Conservation (phyloP, 2,329 filamentous ascomycete species). For the Sclerotinia glacialis region DNA sequence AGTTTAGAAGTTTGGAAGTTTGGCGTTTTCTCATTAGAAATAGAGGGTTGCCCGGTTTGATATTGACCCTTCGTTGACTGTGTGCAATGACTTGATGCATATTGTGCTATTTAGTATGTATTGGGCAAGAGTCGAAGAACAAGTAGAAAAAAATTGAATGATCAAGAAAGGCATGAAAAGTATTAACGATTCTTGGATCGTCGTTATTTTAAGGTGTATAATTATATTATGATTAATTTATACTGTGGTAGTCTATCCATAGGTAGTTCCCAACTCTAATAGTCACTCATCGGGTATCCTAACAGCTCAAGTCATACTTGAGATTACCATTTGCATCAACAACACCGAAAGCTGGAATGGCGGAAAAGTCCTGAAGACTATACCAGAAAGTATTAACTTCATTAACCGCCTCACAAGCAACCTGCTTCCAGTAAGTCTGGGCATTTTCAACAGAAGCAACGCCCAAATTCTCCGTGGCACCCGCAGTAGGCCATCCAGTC, state of each 20-base stretch:
- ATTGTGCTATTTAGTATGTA: not conserved
- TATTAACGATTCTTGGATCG: not conserved
- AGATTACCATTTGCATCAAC: slow-evolving; percentile 37
- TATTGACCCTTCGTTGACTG: not conserved
- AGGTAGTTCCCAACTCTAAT: not conserved
- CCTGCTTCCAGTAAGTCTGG: slow-evolving; percentile 60
- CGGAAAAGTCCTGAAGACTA: slow-evolving; percentile 54
- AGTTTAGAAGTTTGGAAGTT: not conserved
- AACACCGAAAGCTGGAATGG: slow-evolving; percentile 43
- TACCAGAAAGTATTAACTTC: slow-evolving; percentile 61
- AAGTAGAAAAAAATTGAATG: not conserved
- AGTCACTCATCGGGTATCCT: not conserved
- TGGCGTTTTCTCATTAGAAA: not conserved
- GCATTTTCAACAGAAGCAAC: slow-evolving; percentile 56
- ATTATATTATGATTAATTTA: slow-evolving; percentile 13
- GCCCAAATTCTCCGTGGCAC: slow-evolving; percentile 53
- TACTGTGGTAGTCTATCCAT: not conserved
- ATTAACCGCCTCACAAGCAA: slow-evolving; percentile 58
- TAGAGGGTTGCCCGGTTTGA: not conserved
- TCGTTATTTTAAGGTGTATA: not conserved
- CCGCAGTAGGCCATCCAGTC: slow-evolving; percentile 62
- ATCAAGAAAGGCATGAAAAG: not conserved
- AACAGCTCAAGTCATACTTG: slow-evolving; percentile 34
- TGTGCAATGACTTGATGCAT: not conserved
- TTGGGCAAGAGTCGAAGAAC: not conserved